These are phyloP conservation scores for Wickerhamomyces subpelliculosus DNA, from an alignment of 805 yeast species.

Conservation along the genomic window DNA sequence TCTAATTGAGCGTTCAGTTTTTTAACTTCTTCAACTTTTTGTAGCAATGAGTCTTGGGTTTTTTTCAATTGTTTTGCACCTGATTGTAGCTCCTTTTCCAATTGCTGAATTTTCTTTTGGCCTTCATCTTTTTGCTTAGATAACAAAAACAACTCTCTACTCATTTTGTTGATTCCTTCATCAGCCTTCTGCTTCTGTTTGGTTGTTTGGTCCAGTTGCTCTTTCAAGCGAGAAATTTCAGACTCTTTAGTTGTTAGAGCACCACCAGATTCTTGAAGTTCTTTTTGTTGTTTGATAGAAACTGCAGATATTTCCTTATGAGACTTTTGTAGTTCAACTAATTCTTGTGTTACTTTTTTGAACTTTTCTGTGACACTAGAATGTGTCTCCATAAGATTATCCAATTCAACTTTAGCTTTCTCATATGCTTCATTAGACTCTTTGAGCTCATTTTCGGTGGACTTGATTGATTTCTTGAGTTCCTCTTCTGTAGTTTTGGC, in stretches of 20 bases:
- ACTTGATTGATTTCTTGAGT: background rate
- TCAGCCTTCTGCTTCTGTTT: conserved; percentile 59
- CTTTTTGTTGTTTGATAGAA: conserved; percentile 29
- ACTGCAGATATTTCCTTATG: conserved; percentile 26
- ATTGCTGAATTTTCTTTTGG: conserved; percentile 35
- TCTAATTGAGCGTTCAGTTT: conserved; percentile 9
- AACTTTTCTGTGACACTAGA: too few relatives aligned
- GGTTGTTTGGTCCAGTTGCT: conserved; percentile 20
- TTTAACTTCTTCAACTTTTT: conserved; percentile 9
- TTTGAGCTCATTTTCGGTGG: conserved; percentile 2
- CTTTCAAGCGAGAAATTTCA: conserved; percentile 17
- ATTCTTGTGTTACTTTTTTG: conserved; percentile 4
- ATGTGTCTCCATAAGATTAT: too few relatives aligned
- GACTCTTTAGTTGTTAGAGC: conserved; percentile 15
- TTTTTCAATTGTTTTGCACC: conserved; percentile 18
- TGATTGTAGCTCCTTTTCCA: conserved; percentile 25
- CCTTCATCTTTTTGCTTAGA: conserved; percentile 50
- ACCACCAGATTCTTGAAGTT: conserved; percentile 10
- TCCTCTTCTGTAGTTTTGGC: conserved; percentile 19
- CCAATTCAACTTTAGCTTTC: conserved; percentile 11
- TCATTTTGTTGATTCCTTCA: conserved; percentile 86
- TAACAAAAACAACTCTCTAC: conserved; percentile 66
- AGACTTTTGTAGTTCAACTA: conserved; percentile 16
- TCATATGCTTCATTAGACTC: conserved; percentile 10
- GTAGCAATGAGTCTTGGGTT: conserved; percentile 11